Conservation (phyloP, 2,329 filamentous ascomycete species). For the Scytalidium lignicola region DNA sequence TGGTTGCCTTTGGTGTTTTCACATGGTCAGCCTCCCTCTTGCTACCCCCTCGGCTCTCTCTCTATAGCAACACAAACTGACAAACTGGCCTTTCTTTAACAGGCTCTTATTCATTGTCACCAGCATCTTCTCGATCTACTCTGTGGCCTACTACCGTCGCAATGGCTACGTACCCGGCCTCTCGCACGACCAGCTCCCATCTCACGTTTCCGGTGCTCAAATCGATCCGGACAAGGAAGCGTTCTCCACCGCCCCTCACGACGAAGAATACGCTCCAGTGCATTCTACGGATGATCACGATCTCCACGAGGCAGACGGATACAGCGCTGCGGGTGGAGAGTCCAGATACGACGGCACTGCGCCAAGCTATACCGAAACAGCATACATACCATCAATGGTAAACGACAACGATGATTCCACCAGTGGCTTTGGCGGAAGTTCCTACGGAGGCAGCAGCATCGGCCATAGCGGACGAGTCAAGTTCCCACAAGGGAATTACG, state of each 20-base stretch:
- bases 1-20: constrained; percentile 59
- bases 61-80: neutral
- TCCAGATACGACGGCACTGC: neutral
- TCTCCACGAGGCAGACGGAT: constrained; percentile 1
- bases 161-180: constrained; percentile 55
- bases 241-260: constrained; percentile 62
- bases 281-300: constrained; percentile 37
- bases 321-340: neutral
- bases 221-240: constrained; percentile 66
- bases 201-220: constrained; percentile 22
- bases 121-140: constrained; percentile 54
- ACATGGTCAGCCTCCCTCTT: constrained; percentile 44
- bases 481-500: neutral
- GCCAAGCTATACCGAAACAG: neutral
- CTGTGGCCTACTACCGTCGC: constrained; percentile 56
- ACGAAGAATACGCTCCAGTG: constrained; percentile 61
- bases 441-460: neutral
- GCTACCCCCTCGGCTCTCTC: constrained; percentile 2
- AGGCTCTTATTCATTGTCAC: constrained; percentile 53
- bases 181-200: constrained; percentile 16
- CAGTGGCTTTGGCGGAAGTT: neutral
- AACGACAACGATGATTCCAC: neutral
- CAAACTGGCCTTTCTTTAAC: neutral
- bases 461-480: neutral
- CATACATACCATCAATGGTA: neutral